Base-by-base conservation (phyloP, 2,329 filamentous ascomycete genomes). In the Thyridium curvatum region DNA sequence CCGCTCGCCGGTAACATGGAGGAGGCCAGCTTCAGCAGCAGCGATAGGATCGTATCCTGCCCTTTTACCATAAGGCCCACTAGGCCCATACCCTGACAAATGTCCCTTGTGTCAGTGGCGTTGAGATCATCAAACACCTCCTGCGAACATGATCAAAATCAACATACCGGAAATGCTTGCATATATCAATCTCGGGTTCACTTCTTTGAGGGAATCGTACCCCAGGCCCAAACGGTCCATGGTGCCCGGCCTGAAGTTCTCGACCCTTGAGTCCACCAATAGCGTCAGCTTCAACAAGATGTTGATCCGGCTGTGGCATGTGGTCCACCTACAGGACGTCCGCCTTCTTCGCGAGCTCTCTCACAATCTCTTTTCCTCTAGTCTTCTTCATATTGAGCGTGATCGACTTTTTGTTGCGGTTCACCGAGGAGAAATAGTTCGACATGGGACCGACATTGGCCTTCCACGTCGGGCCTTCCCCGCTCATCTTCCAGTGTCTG, bases 391-490 rank as follows among this genome's bases (percentile, higher is more conserved):
- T 10, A 28, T 43, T 21, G 12, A 43, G 29, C 3, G 41, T 34
- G 15, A 41, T 21, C 3, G 38, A 41, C 4, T 28, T 30, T 13
- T 43, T 43, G 35, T 43, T 43, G n/a, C 41, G 38, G 30, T 43
- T 43, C 18, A 43, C 35, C 7, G 32, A 26, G 4, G 37, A n/a
- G 18, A 41, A 43, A 16, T 43, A 43, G 32, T 57, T 53, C 2
- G 64, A 67, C 32, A 62, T 65, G 9, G 59, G 51, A 15, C 49
- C 29, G 21, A 6, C 6, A 10, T 26, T 10, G 12, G 42, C 31
- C 35, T 42, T 55, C 49, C 54, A 56, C 4, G 49, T 46, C 42
- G 48, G 48, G 4, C 6, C 21, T 10, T 57, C 46, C 43, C 51
- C 41, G 3, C 1, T 9, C 12, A 8, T 17, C 15, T 12, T 15